Conservation (phyloP, 176 grass and related monocot genomes). For the Typha latifolia region DNA sequence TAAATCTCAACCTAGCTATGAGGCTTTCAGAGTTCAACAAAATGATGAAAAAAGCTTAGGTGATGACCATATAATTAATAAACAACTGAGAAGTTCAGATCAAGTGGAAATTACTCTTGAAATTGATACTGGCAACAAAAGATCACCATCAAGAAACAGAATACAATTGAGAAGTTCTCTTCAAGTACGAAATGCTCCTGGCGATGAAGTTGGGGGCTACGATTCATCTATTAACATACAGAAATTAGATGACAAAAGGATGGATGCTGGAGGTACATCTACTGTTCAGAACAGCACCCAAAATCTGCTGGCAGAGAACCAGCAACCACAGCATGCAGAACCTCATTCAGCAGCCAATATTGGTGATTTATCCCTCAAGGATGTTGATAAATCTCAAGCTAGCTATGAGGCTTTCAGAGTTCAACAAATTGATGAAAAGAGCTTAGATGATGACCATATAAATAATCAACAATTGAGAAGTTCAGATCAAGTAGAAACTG, state of each 20-base stretch:
- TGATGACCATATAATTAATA: conserved; percentile 8
- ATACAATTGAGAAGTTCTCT: too few relatives aligned
- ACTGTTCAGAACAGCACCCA: neutral
- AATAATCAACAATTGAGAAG: neutral
- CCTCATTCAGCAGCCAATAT: conserved; percentile 14
- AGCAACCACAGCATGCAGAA: conserved; percentile 3
- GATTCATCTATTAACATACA: neutral
- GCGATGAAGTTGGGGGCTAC: neutral
- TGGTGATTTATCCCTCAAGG: conserved; percentile 15
- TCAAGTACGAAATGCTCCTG: conserved; percentile 26
- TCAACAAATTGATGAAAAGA: conserved; percentile 18
- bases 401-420: conserved; percentile 5
- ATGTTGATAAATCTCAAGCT: conserved; percentile 13
- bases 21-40: conserved; percentile 13
- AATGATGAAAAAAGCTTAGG: conserved; percentile 11
- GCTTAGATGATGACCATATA: neutral
- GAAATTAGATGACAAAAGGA: neutral
- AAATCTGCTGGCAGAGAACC: too few relatives aligned
- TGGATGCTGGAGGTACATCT: neutral
- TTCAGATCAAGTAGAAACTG: too few relatives aligned
- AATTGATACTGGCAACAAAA: neutral
- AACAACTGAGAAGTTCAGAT: conserved; percentile 1
- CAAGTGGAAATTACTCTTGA: too few relatives aligned
- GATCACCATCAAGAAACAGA: conserved; percentile 25
- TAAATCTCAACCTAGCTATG: conserved; percentile 17